These are phyloP conservation scores for Soucietia sequanensis DNA, from an alignment of 805 yeast species.

Conservation along the genomic window DNA sequence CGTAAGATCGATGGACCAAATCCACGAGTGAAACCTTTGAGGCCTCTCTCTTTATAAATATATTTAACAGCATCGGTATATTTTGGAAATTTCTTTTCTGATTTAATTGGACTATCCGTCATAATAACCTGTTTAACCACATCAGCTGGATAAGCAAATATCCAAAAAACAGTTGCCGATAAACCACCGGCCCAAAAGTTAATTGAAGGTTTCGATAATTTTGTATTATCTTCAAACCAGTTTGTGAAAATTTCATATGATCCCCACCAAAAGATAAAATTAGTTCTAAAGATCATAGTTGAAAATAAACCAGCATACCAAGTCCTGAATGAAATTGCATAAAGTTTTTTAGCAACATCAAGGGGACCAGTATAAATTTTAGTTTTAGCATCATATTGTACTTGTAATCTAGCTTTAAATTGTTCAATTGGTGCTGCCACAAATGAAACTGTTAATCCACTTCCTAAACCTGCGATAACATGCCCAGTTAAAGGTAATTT, in stretches of 20 bases:
- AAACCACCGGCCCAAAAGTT: conserved; percentile 94
- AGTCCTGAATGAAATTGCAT: conserved; percentile 65
- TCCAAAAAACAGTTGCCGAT: conserved; percentile 85
- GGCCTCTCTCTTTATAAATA: conserved; percentile 63
- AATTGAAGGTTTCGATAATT: conserved; percentile 63
- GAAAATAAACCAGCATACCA: conserved; percentile 79
- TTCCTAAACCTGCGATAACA: conserved; percentile 72
- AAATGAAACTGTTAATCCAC: conserved; percentile 89
- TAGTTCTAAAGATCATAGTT: conserved; percentile 84
- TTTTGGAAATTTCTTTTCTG: conserved; percentile 65
- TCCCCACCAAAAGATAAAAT: conserved; percentile 93
- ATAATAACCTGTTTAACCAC: conserved; percentile 83
- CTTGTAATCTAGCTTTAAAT: conserved; percentile 84
- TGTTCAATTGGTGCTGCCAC: conserved; percentile 96
- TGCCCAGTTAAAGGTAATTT: conserved; percentile 75
- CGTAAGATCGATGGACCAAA: conserved; percentile 76
- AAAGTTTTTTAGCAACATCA: conserved; percentile 63
- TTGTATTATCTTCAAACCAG: conserved; percentile 64
- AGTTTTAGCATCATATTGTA: conserved; percentile 78
- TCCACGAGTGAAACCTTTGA: conserved; percentile 74
- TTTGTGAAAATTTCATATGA: conserved; percentile 77
- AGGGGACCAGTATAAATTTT: conserved; percentile 75
- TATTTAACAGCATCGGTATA: conserved; percentile 72
- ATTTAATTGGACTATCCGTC: conserved; percentile 64
- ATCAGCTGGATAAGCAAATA: conserved; percentile 84